phyloP scores from a whole-genome alignment of 495 filamentous ascomycete genomes.

The Terfezia claveryi region DNA sequence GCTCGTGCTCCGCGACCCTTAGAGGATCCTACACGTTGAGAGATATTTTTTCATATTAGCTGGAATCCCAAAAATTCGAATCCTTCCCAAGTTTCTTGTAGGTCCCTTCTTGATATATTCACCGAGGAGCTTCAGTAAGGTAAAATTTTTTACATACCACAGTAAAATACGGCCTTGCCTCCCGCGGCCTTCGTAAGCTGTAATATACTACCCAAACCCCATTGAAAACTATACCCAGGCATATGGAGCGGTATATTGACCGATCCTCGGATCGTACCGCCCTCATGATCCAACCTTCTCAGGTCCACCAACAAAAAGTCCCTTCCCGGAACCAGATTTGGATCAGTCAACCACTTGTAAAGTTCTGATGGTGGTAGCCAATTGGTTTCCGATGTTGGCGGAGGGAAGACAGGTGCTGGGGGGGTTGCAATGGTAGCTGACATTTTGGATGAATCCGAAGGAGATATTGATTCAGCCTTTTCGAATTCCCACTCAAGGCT shows the following conservation, averaged over 20 bases:
- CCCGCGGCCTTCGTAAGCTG: conserved; percentile 3
- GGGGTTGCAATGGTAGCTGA: no score
- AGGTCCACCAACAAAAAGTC: conserved; percentile 43
- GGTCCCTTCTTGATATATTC: no score
- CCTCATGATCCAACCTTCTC: conserved; percentile 37
- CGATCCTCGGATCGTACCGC: conserved; percentile 40
- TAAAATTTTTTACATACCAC: conserved; percentile 28
- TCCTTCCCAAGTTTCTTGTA: no score
- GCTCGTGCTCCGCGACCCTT: conserved; percentile 37
- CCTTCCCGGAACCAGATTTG: conserved; percentile 17
- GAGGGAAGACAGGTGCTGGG: background rate
- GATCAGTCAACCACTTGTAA: background rate
- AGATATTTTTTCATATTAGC: no score
- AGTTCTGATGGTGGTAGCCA: background rate
- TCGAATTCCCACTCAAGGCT: no score
- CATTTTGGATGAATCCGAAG: no score
- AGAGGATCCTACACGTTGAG: conserved; percentile 32
- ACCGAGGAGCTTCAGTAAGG: no score
- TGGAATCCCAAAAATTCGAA: no score
- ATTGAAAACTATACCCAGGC: no score
- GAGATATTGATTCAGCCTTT: no score
- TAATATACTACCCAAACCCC: no score
- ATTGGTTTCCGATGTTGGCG: background rate
- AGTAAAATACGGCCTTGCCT: conserved; percentile 38
- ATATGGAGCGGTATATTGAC: conserved; percentile 26